A percentile compares a stretch with the other conserved stretches of the same genome.
Evolutionary conservation across 108 stramenopile genomes (phyloP).

Genomic region (Nitzschia sp.): DNA sequence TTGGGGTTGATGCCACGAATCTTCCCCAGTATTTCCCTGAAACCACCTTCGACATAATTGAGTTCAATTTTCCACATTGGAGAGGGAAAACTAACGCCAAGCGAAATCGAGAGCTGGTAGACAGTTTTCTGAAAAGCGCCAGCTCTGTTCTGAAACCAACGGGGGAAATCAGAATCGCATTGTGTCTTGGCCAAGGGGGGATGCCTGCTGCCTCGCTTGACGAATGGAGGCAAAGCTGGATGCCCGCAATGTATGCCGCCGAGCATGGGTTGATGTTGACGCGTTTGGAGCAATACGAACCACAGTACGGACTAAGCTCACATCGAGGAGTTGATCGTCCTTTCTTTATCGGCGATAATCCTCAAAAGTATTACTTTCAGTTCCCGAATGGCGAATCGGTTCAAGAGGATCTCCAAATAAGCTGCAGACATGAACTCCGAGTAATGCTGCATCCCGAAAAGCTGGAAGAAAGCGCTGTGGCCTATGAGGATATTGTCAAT

Average conservation of each 20-base stretch:
- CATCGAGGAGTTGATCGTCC: conserved; percentile 80
- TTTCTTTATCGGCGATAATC: conserved; percentile 56
- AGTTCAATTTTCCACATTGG: conserved; percentile 92
- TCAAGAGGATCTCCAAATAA: conserved; percentile 57
- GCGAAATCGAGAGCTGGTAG: conserved; percentile 66
- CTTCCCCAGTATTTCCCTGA: conserved; percentile 48
- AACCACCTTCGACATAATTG: conserved; percentile 65
- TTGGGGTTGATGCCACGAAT: conserved; percentile 73
- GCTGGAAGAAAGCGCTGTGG: conserved; percentile 18
- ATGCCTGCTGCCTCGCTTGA: conserved; percentile 41
- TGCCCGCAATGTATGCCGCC: conserved; percentile 62
- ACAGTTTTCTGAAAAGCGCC: conserved; percentile 67
- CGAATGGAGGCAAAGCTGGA: conserved; percentile 80
- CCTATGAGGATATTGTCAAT: conserved; percentile 49
- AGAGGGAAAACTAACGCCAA: conserved; percentile 76
- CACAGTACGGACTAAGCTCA: conserved; percentile 60
- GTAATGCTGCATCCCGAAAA: conserved; percentile 50
- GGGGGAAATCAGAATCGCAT: conserved; percentile 78
- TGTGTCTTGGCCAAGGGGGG: conserved; percentile 79
- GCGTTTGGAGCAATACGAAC: conserved; percentile 49
- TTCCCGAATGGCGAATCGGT: conserved; percentile 37
- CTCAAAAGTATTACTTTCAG: conserved; percentile 62
- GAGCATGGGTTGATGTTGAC: conserved; percentile 62
- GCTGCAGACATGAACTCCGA: conserved; percentile 81
- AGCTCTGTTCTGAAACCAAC: conserved; percentile 36